Conservation (phyloP, 768 basidiomycete genomes). For the Lactifluus subvellereus region DNA sequence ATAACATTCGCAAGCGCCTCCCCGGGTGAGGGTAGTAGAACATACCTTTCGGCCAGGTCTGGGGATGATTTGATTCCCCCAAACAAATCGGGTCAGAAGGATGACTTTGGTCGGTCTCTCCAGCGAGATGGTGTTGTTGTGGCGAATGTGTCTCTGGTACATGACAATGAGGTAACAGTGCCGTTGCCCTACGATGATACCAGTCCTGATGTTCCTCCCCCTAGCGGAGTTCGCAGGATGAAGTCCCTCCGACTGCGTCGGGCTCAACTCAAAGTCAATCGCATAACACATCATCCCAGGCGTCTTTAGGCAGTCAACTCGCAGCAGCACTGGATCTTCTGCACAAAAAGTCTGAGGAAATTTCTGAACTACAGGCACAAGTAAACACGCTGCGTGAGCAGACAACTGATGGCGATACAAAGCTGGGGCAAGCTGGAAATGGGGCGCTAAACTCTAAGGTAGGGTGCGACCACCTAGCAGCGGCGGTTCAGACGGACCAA, state of each 20-base stretch:
- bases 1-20: not conserved
- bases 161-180: not conserved
- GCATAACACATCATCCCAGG: not conserved
- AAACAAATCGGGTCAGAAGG: not conserved
- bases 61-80: not conserved
- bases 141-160: not conserved
- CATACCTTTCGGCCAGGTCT: not conserved
- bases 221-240: slow-evolving; percentile 9
- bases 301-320: slow-evolving; percentile 12
- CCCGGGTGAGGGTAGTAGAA: not conserved
- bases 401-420: not conserved
- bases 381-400: not conserved
- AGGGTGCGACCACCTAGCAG: not conserved
- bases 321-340: slow-evolving; percentile 18
- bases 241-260: slow-evolving; percentile 15
- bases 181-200: not conserved
- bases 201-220: not conserved
- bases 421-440: not conserved
- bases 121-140: not conserved
- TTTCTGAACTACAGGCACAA: slow-evolving; percentile 11
- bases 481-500: slow-evolving; percentile 15
- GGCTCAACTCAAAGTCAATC: slow-evolving; percentile 17
- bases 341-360: slow-evolving; percentile 21
- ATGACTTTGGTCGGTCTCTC: not conserved
- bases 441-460: not conserved